Evolutionary conservation across 176 grass and related monocot genomes (phyloP).

Genomic region (Oryza australiensis): DNA sequence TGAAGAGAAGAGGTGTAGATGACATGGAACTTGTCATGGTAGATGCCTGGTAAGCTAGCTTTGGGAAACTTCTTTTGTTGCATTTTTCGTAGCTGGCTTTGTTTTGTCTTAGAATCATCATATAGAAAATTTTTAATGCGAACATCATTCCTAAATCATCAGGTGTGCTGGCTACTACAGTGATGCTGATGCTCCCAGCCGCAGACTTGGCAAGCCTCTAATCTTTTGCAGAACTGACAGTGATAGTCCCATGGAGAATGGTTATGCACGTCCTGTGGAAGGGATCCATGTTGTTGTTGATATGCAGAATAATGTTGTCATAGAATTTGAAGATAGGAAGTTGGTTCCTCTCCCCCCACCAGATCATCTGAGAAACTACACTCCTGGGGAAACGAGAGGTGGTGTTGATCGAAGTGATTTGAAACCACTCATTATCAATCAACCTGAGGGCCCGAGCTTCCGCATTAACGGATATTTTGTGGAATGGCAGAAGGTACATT

Average conservation of each 20-base stretch:
- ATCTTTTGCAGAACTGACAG: constrained; percentile 99
- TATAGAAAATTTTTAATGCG: constrained; percentile 16
- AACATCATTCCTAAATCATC: constrained; percentile 9
- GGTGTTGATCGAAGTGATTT: constrained; percentile 97
- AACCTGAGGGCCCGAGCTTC: constrained; percentile 98
- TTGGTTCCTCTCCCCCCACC: constrained; percentile 86
- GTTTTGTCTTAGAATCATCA: neutral
- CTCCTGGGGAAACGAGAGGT: constrained; percentile 92
- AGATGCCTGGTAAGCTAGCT: constrained; percentile 81
- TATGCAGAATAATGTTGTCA: constrained; percentile 86
- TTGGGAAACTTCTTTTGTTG: neutral
- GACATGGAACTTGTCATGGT: constrained; percentile 99
- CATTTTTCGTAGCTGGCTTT: neutral
- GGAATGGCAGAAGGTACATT: constrained; percentile 95
- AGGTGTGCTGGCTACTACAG: constrained; percentile 93
- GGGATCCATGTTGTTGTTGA: constrained; percentile 91
- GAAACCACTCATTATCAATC: constrained; percentile 84
- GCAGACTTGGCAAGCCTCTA: constrained; percentile 88
- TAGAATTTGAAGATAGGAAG: constrained; percentile 98
- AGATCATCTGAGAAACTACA: constrained; percentile 98
- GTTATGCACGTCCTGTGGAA: constrained; percentile 98
- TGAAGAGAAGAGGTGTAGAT: constrained; percentile 98
- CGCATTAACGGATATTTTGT: constrained; percentile 95
- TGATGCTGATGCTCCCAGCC: constrained; percentile 86
- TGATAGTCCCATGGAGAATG: constrained; percentile 98